These are phyloP conservation scores for Penicillium robsamsonii DNA, from an alignment of 495 filamentous ascomycete species.

Conservation along the genomic window DNA sequence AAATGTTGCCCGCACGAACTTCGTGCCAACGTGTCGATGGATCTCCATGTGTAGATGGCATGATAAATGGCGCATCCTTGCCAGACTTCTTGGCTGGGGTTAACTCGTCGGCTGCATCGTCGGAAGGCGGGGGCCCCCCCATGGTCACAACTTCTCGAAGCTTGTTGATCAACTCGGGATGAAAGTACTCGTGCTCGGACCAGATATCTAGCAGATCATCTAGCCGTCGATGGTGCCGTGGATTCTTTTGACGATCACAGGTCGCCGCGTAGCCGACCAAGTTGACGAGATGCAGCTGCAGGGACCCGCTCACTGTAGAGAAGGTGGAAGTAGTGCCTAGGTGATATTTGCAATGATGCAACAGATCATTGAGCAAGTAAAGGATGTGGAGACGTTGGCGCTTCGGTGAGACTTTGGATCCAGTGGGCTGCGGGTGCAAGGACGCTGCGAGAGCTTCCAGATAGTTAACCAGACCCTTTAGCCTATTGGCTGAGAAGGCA, in stretches of 20 bases:
- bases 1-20: slow-evolving; percentile 77
- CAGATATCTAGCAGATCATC: slow-evolving; percentile 69
- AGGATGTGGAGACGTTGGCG: slow-evolving; percentile 74
- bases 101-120: slow-evolving; percentile 23
- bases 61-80: slow-evolving; percentile 60
- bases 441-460: slow-evolving; percentile 65
- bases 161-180: slow-evolving; percentile 54
- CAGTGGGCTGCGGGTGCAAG: slow-evolving; percentile 35
- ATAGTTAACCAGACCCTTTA: slow-evolving; percentile 71
- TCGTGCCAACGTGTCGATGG: slow-evolving; percentile 74
- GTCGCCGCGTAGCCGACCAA: slow-evolving; percentile 62
- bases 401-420: slow-evolving; percentile 53
- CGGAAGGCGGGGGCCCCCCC: slow-evolving; percentile 18
- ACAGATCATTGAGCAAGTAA: slow-evolving; percentile 78
- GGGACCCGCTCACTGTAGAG: slow-evolving; percentile 54
- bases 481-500: slow-evolving; percentile 63
- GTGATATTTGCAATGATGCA: slow-evolving; percentile 75
- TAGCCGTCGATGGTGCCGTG: slow-evolving; percentile 66
- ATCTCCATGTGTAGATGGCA: slow-evolving; percentile 80
- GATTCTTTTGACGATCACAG: slow-evolving; percentile 54
- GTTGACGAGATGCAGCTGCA: slow-evolving; percentile 60
- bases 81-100: slow-evolving; percentile 32
- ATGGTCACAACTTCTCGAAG: slow-evolving; percentile 56
- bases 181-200: slow-evolving; percentile 67
- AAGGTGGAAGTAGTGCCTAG: slow-evolving; percentile 39